Percentiles rank a stretch among this genome's conserved stretches.
phyloP scores from a whole-genome alignment of 805 yeast species.

The Candida koratica region DNA sequence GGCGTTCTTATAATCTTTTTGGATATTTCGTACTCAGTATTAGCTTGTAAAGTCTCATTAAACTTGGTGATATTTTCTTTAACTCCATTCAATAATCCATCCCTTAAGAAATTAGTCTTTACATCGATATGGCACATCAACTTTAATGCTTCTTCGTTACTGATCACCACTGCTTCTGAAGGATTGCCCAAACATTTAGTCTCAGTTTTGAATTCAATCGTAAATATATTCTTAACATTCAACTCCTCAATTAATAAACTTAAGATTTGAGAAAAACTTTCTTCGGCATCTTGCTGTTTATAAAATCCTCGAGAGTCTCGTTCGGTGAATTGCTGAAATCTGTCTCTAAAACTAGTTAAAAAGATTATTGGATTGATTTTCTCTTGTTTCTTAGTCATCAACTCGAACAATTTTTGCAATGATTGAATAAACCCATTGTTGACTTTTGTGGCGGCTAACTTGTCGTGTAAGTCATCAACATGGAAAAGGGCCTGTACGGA shows the following conservation, averaged over 20 bases:
- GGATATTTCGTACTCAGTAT: constrained; percentile 65
- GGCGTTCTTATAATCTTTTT: constrained; percentile 74
- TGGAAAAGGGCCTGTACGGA: constrained; percentile 56
- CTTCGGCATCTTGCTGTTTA: constrained; percentile 99
- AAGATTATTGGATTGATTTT: constrained; percentile 66
- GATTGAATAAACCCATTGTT: constrained; percentile 24
- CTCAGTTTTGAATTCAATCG: constrained; percentile 58
- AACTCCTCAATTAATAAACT: constrained; percentile 45
- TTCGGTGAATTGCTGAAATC: constrained; percentile 88
- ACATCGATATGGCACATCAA: constrained; percentile 86
- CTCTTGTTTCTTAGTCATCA: constrained; percentile 43
- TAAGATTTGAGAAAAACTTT: constrained; percentile 79
- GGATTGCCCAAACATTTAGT: constrained; percentile 56
- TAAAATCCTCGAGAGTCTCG: constrained; percentile 62
- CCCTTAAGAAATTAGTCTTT: constrained; percentile 80
- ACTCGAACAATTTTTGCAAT: constrained; percentile 42
- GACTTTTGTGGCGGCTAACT: constrained; percentile 14
- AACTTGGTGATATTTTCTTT: constrained; percentile 74
- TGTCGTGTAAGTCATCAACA: constrained; percentile 38
- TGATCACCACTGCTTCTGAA: constrained; percentile 13
- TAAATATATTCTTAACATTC: constrained; percentile 56
- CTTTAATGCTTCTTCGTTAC: constrained; percentile 57
- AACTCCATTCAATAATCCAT: constrained; percentile 73
- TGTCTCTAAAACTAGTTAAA: constrained; percentile 58
- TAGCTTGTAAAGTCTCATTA: constrained; percentile 62